Evolutionary conservation across 2,329 filamentous ascomycete species (phyloP), one percentile per base, ranked within the genome.

Genomic region (Epichloe amarillans): DNA sequence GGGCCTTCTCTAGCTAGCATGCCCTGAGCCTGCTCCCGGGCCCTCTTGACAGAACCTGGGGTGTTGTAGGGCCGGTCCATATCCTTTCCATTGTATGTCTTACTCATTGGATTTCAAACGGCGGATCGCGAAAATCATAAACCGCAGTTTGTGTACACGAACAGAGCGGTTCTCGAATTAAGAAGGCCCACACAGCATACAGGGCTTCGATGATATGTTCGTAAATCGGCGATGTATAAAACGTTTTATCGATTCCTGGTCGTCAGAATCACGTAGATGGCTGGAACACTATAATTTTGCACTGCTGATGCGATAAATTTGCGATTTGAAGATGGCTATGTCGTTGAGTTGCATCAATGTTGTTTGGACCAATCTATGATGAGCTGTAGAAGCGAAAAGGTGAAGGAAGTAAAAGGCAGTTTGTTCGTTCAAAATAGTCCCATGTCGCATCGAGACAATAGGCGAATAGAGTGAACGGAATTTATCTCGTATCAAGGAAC

Each of bases 11-110:
- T 56, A 35, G 56, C 54, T 47, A 57, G 54, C 43, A 70, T 72
- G 53, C 68, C 70, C 59, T 71, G 68, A 51, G 72, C 72, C 56
- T 69, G 70, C 62, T 80, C 76, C 63, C 77, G 73, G 39, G 76
- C 77, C 61, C 71, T 72, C 63, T 64, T 73, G 58, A 78, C 71
- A 53, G 77, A 78, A 60, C 74, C 74, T 58, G 64, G 69, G 64
- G 59, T 56, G 50, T 61, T 61, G 55, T 66, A 59, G 58, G 66
- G 61, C 64, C 66, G 67, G 55, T 77, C 75, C 74, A 74, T 74
- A 56, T 66, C 66, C 64, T 65, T 70, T 66, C 71, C 76, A 78
- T 79, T 65, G 70, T 77, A 71, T 60, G 62, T 60, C 64, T 68
- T 70, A 73, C 70, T 79, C 77, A 79, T 80, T 71, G 72, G 72